Percentiles rank a stretch among this genome's conserved stretches.
These are phyloP conservation scores for Globisporangium cystogenes DNA, from an alignment of 352 stramenopile species.

Conservation along the genomic window DNA sequence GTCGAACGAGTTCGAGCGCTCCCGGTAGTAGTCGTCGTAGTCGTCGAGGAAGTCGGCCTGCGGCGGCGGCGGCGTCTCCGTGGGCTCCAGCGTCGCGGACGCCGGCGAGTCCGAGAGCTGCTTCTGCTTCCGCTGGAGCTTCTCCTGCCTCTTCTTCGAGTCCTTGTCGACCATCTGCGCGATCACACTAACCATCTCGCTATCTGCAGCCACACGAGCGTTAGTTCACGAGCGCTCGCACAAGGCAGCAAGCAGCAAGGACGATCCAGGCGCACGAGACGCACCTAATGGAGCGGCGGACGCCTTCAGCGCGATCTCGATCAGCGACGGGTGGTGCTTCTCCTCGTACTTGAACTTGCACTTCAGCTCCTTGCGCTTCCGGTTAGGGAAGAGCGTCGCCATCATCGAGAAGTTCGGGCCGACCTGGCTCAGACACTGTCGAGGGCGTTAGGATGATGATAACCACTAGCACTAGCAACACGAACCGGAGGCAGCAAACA, in stretches of 20 bases:
- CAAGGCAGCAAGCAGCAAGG: too few species aligned
- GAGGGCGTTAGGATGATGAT: too few species aligned
- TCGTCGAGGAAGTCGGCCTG: constrained; percentile 40
- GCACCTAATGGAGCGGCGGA: constrained; percentile 51
- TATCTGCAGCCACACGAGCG: constrained; percentile 21
- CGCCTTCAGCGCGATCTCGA: constrained; percentile 75
- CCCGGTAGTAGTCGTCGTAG: constrained; percentile 42
- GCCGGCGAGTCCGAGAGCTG: constrained; percentile 23
- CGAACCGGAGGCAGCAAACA: too few species aligned
- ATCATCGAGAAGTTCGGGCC: constrained; percentile 86
- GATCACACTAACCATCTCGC: constrained; percentile 80
- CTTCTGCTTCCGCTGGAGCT: constrained; percentile 27
- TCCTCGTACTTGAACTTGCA: constrained; percentile 88
- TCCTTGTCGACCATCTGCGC: constrained; percentile 76
- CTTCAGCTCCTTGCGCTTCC: constrained; percentile 81
- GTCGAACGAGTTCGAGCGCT: constrained; percentile 60
- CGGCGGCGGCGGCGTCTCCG: constrained; percentile 18
- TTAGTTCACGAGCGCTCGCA: neutral
- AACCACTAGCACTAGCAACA: too few species aligned
- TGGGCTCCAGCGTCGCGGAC: constrained; percentile 8
- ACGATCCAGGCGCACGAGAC: constrained; percentile 17
- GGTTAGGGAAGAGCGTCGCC: constrained; percentile 76
- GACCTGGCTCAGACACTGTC: constrained; percentile 71
- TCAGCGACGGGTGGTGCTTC: constrained; percentile 64
- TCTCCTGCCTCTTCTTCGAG: constrained; percentile 42